Conservation (phyloP, 1,139 yeast genomes). For the Pichia sp. region DNA sequence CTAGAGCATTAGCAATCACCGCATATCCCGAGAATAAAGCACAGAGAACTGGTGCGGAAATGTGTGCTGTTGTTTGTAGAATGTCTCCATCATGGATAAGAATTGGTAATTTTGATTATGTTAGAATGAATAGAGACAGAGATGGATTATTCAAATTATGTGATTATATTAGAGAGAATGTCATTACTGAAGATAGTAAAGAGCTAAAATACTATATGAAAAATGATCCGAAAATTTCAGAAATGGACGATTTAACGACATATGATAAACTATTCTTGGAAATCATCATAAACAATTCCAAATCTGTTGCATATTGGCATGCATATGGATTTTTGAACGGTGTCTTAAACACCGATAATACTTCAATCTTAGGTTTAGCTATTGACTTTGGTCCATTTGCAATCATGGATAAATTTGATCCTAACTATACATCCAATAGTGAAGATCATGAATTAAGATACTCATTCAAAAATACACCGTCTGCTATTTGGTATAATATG, state of each 20-base stretch:
- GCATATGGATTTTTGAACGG: slow-evolving; percentile 90
- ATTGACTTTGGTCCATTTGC: slow-evolving; percentile 96
- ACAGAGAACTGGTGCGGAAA: slow-evolving; percentile 62
- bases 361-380: slow-evolving; percentile 77
- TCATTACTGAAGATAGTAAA: slow-evolving; percentile 37
- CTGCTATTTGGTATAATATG: slow-evolving; percentile 90
- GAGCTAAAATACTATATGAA: slow-evolving; percentile 17
- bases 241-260: slow-evolving; percentile 38
- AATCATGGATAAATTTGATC: slow-evolving; percentile 71
- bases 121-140: slow-evolving; percentile 67
- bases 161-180: slow-evolving; percentile 65
- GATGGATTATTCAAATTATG: slow-evolving; percentile 55
- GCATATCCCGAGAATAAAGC: slow-evolving; percentile 72
- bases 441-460: slow-evolving; percentile 73
- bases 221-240: slow-evolving; percentile 9
- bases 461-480: slow-evolving; percentile 75
- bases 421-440: slow-evolving; percentile 80
- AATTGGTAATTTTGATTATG: slow-evolving; percentile 83
- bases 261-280: slow-evolving; percentile 72
- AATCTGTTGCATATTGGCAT: slow-evolving; percentile 80
- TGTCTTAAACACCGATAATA: slow-evolving; percentile 89
- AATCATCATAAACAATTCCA: slow-evolving; percentile 65
- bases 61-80: slow-evolving; percentile 79
- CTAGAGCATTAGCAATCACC: slow-evolving; percentile 73
- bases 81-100: slow-evolving; percentile 86